Percentiles rank a stretch among this genome's conserved stretches.
These are phyloP conservation scores for Pyricularia grisea DNA, from an alignment of 2,329 filamentous ascomycete genomes.

Conservation along the genomic window DNA sequence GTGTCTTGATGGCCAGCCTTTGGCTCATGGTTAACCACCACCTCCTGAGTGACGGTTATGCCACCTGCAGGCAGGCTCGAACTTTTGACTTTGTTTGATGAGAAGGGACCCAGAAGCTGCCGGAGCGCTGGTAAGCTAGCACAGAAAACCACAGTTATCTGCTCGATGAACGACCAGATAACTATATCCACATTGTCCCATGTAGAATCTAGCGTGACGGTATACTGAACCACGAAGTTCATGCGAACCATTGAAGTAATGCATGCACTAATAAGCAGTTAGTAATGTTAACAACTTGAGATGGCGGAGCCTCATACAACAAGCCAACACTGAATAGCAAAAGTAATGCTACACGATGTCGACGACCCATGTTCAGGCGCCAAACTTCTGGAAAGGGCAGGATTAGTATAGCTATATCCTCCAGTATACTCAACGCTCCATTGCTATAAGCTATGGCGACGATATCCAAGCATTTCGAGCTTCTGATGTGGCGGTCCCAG, in stretches of 20 bases:
- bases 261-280: not conserved
- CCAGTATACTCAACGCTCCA: not conserved
- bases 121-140: not conserved
- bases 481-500: not conserved
- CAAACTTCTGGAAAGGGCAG: not conserved
- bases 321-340: not conserved
- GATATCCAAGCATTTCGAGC: not conserved
- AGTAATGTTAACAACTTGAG: not conserved
- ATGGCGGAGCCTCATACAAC: not conserved
- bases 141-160: not conserved
- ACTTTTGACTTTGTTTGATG: no score
- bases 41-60: no score
- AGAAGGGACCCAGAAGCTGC: no score
- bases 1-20: no score
- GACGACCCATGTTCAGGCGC: not conserved
- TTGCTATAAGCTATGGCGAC: not conserved
- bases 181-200: constrained; percentile 1
- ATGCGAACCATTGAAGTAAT: not conserved
- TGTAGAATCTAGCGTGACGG: not conserved
- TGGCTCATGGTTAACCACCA: no score
- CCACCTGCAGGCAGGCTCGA: no score
- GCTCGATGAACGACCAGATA: not conserved
- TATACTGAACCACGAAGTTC: not conserved
- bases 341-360: not conserved
- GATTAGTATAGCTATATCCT: not conserved